These are phyloP conservation scores for Erysimum cheiranthoides DNA, from an alignment of 345 rosid genomes.

Conservation along the genomic window DNA sequence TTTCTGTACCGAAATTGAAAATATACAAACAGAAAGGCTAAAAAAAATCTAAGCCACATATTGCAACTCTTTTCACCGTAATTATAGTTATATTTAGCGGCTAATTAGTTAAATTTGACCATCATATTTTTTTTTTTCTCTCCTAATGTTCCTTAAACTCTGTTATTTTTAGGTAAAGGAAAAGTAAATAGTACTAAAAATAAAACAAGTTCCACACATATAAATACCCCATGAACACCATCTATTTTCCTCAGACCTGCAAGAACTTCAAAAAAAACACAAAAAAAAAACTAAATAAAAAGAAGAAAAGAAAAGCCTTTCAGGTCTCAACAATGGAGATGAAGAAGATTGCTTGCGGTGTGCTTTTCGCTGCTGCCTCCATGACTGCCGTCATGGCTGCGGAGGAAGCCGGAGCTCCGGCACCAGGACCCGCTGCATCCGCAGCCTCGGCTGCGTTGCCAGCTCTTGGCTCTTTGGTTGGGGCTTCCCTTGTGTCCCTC, in stretches of 20 bases:
- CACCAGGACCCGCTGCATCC: slow-evolving; percentile 44
- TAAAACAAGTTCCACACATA: slow-evolving; percentile 18
- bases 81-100: slow-evolving; percentile 30
- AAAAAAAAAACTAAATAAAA: slow-evolving; percentile 21
- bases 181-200: slow-evolving; percentile 20
- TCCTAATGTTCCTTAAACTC: slow-evolving; percentile 8
- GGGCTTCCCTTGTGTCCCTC: slow-evolving; percentile 49
- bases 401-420: slow-evolving; percentile 50
- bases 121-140: background rate
- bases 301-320: slow-evolving; percentile 38
- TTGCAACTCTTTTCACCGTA: slow-evolving; percentile 15
- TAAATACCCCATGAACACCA: slow-evolving; percentile 23
- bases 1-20: background rate
- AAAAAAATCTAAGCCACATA: slow-evolving; percentile 31
- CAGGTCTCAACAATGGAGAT: slow-evolving; percentile 64
- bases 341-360: slow-evolving; percentile 66
- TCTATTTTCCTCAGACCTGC: slow-evolving; percentile 47
- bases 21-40: slow-evolving; percentile 25
- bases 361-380: slow-evolving; percentile 62
- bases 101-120: slow-evolving; percentile 20
- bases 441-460: slow-evolving; percentile 48
- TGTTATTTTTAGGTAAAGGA: background rate
- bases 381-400: slow-evolving; percentile 54
- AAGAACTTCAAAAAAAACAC: slow-evolving; percentile 37
- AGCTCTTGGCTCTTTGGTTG: slow-evolving; percentile 56